Percentiles rank a stretch among this genome's conserved stretches.
Conservation (phyloP, 2,329 filamentous ascomycete genomes). For the Colletotrichum gloeosporioides region DNA sequence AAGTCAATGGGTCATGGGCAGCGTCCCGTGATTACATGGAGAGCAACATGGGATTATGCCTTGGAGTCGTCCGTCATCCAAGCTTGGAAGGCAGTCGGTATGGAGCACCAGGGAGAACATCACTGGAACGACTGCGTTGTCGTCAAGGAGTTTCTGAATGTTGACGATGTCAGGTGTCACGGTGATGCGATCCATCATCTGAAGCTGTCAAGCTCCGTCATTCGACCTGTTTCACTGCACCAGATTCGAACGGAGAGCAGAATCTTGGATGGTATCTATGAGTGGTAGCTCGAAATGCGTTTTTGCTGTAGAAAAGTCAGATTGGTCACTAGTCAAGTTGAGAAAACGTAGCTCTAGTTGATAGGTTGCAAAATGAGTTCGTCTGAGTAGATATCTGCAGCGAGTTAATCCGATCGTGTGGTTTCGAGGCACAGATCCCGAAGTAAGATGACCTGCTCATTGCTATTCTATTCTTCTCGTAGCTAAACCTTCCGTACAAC, state of each 20-base stretch:
- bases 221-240: neutral
- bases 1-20: neutral
- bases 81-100: neutral
- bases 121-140: neutral
- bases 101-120: neutral
- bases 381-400: no score
- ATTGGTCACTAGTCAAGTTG: neutral
- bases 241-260: accelerated
- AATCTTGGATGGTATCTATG: accelerated
- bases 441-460: no score
- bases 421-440: no score
- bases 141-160: neutral
- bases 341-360: neutral
- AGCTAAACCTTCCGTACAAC: no score
- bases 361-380: neutral
- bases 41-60: neutral
- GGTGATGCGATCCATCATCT: neutral
- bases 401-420: no score
- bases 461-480: no score
- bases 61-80: neutral
- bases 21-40: neutral
- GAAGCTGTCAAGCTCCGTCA: neutral
- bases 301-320: neutral
- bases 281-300: neutral
- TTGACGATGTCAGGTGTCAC: neutral